Percentiles rank a stretch among this genome's conserved stretches.
Evolutionary conservation across 345 rosid species (phyloP).

Genomic region (Clarkia xantiana): DNA sequence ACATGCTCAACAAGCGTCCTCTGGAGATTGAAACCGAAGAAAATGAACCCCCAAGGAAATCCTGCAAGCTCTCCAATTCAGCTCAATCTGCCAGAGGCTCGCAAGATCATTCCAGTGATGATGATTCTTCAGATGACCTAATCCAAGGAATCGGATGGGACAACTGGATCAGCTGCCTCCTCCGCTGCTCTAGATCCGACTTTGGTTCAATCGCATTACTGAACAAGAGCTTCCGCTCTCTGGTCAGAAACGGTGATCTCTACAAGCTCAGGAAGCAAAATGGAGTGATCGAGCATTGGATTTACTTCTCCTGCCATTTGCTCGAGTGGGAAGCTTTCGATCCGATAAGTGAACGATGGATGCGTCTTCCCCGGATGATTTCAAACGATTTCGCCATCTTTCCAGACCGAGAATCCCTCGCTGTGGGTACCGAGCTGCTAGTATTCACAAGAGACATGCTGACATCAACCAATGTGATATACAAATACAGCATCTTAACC

Average conservation of each 20-base stretch:
- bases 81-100: constrained; percentile 1
- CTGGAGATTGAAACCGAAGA: constrained; percentile 21
- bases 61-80: constrained; percentile 7
- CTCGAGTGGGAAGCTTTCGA: constrained; percentile 91
- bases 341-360: constrained; percentile 57
- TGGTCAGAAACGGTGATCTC: constrained; percentile 59
- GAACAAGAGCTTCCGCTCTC: constrained; percentile 47
- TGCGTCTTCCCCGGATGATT: constrained; percentile 73
- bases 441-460: constrained; percentile 65
- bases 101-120: constrained; percentile 9
- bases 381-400: constrained; percentile 55
- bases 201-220: constrained; percentile 63
- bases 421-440: constrained; percentile 88
- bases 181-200: constrained; percentile 72
- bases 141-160: constrained; percentile 65
- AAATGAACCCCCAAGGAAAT: constrained; percentile 16
- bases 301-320: constrained; percentile 71
- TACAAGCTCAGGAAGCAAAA: constrained; percentile 43
- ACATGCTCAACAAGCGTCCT: constrained; percentile 33
- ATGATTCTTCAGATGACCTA: constrained; percentile 39
- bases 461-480: constrained; percentile 42
- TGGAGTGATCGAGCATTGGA: constrained; percentile 72
- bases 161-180: constrained; percentile 53
- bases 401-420: constrained; percentile 77
- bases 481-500: constrained; percentile 65